These are phyloP conservation scores for Hura crepitans DNA, from an alignment of 441 rosid genomes.

Conservation along the genomic window DNA sequence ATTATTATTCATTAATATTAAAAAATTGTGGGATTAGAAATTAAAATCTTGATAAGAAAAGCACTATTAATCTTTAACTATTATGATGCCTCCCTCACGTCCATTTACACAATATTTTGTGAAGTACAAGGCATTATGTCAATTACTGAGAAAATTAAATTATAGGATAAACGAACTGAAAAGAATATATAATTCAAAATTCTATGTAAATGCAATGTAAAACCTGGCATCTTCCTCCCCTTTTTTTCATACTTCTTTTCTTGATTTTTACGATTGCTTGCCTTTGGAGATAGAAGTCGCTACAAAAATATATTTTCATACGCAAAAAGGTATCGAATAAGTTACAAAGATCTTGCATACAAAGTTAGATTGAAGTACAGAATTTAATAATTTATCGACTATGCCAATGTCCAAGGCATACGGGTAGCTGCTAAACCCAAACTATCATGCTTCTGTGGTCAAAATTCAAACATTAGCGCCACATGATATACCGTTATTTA, in stretches of 20 bases:
- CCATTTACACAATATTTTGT: too few relatives aligned
- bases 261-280: not conserved
- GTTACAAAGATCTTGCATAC: not conserved
- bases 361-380: not conserved
- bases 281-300: not conserved
- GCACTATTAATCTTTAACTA: too few relatives aligned
- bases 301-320: not conserved
- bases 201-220: not conserved
- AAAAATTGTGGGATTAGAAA: too few relatives aligned
- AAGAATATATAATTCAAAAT: not conserved
- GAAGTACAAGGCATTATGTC: too few relatives aligned
- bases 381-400: constrained; percentile 10
- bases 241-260: not conserved
- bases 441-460: not conserved
- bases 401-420: not conserved
- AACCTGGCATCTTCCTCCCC: not conserved
- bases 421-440: not conserved
- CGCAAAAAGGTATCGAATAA: not conserved
- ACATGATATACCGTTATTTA: not conserved
- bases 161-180: too few relatives aligned
- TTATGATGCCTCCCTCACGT: too few relatives aligned
- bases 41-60: too few relatives aligned
- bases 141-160: too few relatives aligned
- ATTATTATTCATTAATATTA: not conserved
- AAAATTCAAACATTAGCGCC: not conserved